Conservation (phyloP, 192 early-diverging fungal species). For the Backusella morwellensis region DNA sequence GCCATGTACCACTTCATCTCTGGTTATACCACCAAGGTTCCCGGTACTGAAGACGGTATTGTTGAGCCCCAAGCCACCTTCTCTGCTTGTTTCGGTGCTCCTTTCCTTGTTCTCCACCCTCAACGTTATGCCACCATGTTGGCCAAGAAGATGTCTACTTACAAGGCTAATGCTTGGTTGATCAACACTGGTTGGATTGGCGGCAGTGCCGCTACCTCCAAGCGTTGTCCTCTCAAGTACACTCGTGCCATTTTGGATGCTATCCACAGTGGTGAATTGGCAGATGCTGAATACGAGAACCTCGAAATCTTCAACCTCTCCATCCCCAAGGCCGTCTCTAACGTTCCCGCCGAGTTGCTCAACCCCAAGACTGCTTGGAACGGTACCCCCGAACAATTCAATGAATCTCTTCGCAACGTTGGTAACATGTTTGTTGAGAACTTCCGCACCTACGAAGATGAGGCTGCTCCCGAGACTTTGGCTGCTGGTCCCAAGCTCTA, state of each 20-base stretch:
- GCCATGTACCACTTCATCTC: slow-evolving; percentile 58
- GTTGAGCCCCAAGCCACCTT: slow-evolving; percentile 89
- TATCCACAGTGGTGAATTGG: slow-evolving; percentile 89
- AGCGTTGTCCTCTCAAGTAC: slow-evolving; percentile 93
- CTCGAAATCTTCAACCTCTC: slow-evolving; percentile 87
- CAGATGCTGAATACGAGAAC: slow-evolving; percentile 78
- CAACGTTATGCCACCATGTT: slow-evolving; percentile 94
- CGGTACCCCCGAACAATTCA: slow-evolving; percentile 65
- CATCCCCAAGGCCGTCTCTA: slow-evolving; percentile 76
- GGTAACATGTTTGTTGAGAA: slow-evolving; percentile 84
- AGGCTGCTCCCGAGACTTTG: slow-evolving; percentile 71
- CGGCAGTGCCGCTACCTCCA: slow-evolving; percentile 45
- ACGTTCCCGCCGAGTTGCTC: slow-evolving; percentile 80
- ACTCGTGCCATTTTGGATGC: slow-evolving; percentile 96
- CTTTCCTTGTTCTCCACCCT: slow-evolving; percentile 97
- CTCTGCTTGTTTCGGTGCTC: slow-evolving; percentile 88
- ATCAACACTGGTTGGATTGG: slow-evolving; percentile 98
- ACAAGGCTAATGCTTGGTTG: slow-evolving; percentile 86
- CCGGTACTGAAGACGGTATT: slow-evolving; percentile 93
- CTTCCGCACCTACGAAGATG: slow-evolving; percentile 81
- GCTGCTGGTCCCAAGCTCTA: slow-evolving; percentile 65
- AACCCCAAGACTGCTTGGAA: slow-evolving; percentile 86
- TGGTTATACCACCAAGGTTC: slow-evolving; percentile 92
- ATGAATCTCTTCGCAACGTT: slow-evolving; percentile 67
- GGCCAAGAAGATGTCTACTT: slow-evolving; percentile 85